These are phyloP conservation scores for Wickerhamiella kurtzmanii DNA, from an alignment of 805 yeast genomes.

Conservation along the genomic window DNA sequence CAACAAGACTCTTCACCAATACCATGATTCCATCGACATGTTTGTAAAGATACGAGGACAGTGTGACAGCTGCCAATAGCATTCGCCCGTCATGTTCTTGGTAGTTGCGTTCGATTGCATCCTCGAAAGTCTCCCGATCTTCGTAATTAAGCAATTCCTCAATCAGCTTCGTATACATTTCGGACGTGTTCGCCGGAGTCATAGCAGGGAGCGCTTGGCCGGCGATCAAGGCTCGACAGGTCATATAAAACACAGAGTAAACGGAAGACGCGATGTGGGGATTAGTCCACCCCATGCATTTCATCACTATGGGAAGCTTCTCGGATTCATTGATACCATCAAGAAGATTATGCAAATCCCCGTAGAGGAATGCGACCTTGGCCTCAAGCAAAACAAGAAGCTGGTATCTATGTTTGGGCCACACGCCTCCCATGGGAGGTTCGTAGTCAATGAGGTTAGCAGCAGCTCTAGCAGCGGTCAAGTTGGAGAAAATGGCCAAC, in stretches of 20 bases:
- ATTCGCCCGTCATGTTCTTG: conserved; percentile 18
- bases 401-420: conserved; percentile 23
- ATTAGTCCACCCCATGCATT: conserved; percentile 21
- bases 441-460: conserved; percentile 19
- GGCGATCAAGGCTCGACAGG: conserved; percentile 18
- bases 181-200: conserved; percentile 20
- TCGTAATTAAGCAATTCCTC: not conserved
- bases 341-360: conserved; percentile 14
- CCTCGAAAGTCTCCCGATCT: not conserved
- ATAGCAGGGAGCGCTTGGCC: conserved; percentile 22
- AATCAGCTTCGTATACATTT: conserved; percentile 2
- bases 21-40: conserved; percentile 21
- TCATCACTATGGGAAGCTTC: conserved; percentile 12
- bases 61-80: conserved; percentile 15
- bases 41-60: conserved; percentile 20
- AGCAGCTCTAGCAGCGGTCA: conserved; percentile 15
- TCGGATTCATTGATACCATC: conserved; percentile 17
- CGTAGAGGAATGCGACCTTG: conserved; percentile 18
- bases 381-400: conserved; percentile 16
- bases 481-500: conserved; percentile 13
- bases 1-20: conserved; percentile 24
- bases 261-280: conserved; percentile 18
- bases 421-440: conserved; percentile 23
- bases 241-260: conserved; percentile 22
- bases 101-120: conserved; percentile 4